Conservation (phyloP, 331 rosid genomes). For the Spiraea crenata region DNA sequence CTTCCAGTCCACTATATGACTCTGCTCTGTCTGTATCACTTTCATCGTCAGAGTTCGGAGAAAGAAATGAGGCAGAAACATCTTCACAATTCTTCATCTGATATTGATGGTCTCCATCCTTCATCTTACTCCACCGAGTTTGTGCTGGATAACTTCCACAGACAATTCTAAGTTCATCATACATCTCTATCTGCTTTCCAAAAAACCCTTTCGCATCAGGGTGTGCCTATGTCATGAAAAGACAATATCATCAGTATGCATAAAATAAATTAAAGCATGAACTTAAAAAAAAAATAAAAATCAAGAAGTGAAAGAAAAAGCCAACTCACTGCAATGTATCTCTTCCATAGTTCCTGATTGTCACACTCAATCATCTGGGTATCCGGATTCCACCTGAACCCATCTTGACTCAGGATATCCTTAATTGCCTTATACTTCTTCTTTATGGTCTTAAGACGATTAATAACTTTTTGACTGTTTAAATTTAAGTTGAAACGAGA, state of each 20-base stretch:
- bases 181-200: conserved; percentile 80
- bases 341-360: conserved; percentile 67
- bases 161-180: conserved; percentile 75
- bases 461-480: conserved; percentile 78
- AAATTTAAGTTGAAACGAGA: conserved; percentile 60
- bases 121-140: conserved; percentile 63
- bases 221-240: conserved; percentile 51
- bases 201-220: conserved; percentile 67
- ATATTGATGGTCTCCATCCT: conserved; percentile 41
- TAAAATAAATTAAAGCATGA: conserved; percentile 6
- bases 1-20: conserved; percentile 55
- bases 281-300: neutral
- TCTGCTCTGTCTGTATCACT: conserved; percentile 73
- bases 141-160: conserved; percentile 83
- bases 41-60: conserved; percentile 56
- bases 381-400: conserved; percentile 69
- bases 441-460: conserved; percentile 80
- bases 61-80: conserved; percentile 62
- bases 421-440: conserved; percentile 67
- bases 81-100: conserved; percentile 52
- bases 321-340: conserved; percentile 56
- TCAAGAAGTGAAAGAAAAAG: conserved; percentile 8
- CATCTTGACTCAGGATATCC: conserved; percentile 67
- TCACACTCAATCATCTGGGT: conserved; percentile 66
- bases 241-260: conserved; percentile 21